Base-by-base conservation (phyloP, 179 eudicot species). In the Patellifolia procumbens region DNA sequence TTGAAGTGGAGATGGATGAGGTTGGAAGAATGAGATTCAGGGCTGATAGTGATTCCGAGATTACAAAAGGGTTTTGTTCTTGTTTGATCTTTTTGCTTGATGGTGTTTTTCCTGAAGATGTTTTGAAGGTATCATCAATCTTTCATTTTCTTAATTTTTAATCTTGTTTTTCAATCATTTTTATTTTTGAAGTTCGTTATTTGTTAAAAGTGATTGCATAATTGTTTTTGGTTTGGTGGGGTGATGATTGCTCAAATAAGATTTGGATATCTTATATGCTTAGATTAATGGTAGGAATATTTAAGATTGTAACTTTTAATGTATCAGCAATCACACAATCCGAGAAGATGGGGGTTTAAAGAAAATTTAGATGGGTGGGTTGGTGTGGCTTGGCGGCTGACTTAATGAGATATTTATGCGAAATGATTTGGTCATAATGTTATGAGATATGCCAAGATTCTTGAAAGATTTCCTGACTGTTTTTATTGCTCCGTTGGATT, bases 41-140 rank as follows among this genome's bases (percentile, higher is more conserved):
- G 51, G 91, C 91, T 0, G 97, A 94, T 32, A 94, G 96, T 70
- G 98, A 94, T 83, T 94, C 97, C 1, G 97, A 94, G 75, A 90
- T 94, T 51, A 90, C 92, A 0, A 92, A 92, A 73, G 98, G 98
- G 62, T 94, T 94, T 68, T 90, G 96, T 74, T 89, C 90, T 77
- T 92, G 98, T 70, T 72, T 94, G 84, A 83, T 90, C 9, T 90
- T 88, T 82, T 75, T 88, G 79, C 83, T 94, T 0, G 92, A 92
- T 67, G 89, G 92, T 72, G 96, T 84, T 8, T 72, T 68, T 15
- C 88, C 96, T 1, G 86, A 77, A 58, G 98, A 90, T 66, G 86
- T 94, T 46, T 51, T 89, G 66, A 80, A 79, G 86, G 86, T 82
- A 82, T 73, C 13, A 42, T 46, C 5, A 56, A 37, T 24, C 0